Base-by-base conservation (phyloP, 192 early-diverging fungal species). In the Backusella tuberculispora region DNA sequence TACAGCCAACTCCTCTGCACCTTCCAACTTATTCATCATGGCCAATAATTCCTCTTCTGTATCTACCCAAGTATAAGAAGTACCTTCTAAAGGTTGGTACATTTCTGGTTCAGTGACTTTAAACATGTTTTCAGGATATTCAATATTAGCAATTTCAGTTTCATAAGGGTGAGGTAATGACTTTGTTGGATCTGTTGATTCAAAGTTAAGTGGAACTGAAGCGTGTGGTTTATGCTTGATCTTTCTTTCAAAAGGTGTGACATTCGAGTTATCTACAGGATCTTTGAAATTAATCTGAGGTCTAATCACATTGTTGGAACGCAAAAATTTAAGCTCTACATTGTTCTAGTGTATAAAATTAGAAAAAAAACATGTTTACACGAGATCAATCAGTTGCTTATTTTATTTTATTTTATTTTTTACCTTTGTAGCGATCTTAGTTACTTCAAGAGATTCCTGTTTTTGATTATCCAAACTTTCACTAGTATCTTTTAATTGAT, bases 271-370 rank as follows among this genome's bases (percentile, higher is more conserved):
- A 80, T 99, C 97, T 14, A 98, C 82, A 17, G 80, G 85, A 75
- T 98, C 97, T 24, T 87, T 84, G 76, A 99, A 99, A 17, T 80
- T 79, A 43, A 96, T 74, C 83, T 99, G 98, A 65, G 98, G 98
- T 10, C 95, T 85, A 50, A 87, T 75, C 63, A 97, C 90, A 73
- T 91, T 90, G 24, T 85, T 83, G 12, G 92, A 91, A 63, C 94
- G 90, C 26, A 94, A 76, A 67, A 93, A 71, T 38, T 82, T 83
- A 67, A 87, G 84, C 6, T 89, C 85, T 5, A 86, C 64, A 7
- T 80, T 78, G 41, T 83, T 45, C 68, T 69, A 29, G 13, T 34
- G 0, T 1, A 34, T 34, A 34, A 34, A 34, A 34, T 34, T 34
- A 34, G 29, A 34, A 17, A 47, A 6, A 69, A 26, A 46, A 14